phyloP scores from a whole-genome alignment of 83 land plant species.

The Picea engelmannii region DNA sequence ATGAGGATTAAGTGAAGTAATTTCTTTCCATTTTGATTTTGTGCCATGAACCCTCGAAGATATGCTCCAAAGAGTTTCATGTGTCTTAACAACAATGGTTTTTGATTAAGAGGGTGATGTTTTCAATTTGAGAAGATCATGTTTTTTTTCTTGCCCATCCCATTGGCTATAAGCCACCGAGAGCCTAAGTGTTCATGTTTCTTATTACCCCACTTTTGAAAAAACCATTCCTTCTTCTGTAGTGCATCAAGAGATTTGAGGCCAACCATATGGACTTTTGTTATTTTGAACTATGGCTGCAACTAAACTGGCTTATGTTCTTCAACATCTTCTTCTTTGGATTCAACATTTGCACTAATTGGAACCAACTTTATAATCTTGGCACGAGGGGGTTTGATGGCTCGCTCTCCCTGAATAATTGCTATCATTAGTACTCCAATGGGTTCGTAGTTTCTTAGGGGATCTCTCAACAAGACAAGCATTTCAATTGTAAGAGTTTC shows the following conservation, averaged over 20 bases:
- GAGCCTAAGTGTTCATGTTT: constrained; percentile 51
- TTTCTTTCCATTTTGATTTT: neutral
- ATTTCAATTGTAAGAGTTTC: constrained; percentile 40
- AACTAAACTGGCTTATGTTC: neutral
- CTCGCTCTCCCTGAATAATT: constrained; percentile 48
- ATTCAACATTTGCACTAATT: constrained; percentile 23
- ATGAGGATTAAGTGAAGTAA: constrained; percentile 24
- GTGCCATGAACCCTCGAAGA: constrained; percentile 33
- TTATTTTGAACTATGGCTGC: constrained; percentile 40
- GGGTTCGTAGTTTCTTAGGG: constrained; percentile 28
- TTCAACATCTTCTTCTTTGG: constrained; percentile 15
- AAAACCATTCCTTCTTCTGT: constrained; percentile 15
- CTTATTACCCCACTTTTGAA: constrained; percentile 36
- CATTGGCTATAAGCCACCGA: constrained; percentile 58
- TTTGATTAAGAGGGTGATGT: constrained; percentile 16
- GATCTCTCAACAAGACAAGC: neutral
- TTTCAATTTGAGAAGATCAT: constrained; percentile 19
- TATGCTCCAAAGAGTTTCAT: constrained; percentile 56
- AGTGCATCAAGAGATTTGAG: constrained; percentile 24
- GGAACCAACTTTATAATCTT: constrained; percentile 25
- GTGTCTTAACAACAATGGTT: constrained; percentile 17
- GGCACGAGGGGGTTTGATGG: constrained; percentile 31
- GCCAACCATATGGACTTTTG: constrained; percentile 40
- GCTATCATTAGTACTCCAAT: constrained; percentile 62
- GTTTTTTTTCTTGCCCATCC: constrained; percentile 42